These are phyloP conservation scores for Lichtheimia hyalospora DNA, from an alignment of 371 early-diverging fungal genomes.

Conservation along the genomic window DNA sequence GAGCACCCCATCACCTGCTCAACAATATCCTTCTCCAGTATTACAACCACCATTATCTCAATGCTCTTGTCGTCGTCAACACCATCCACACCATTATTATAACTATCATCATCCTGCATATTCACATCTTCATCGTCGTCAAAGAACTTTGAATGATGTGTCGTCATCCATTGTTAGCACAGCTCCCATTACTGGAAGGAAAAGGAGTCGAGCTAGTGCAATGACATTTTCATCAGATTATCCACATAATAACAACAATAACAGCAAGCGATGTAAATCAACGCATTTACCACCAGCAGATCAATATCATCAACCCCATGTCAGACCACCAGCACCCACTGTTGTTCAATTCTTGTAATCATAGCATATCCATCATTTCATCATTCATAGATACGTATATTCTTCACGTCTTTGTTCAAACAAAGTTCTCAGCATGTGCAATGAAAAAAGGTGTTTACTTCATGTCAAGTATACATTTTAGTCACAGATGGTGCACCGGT, in stretches of 20 bases:
- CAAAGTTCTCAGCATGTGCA: neutral
- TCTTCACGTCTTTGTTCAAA: no score
- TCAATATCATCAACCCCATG: neutral
- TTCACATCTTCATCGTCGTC: no score
- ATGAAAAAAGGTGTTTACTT: neutral
- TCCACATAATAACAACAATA: no score
- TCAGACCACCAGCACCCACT: neutral
- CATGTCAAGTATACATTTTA: no score
- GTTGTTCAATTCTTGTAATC: neutral
- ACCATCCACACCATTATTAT: no score
- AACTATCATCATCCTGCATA: neutral
- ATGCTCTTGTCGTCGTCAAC: no score
- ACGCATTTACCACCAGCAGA: neutral
- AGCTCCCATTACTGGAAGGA: no score
- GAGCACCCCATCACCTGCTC: constrained; percentile 4
- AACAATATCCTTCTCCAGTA: constrained; percentile 2
- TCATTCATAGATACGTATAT: no score
- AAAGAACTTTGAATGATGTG: no score
- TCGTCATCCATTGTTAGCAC: no score
- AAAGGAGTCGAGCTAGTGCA: neutral
- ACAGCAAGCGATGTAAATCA: constrained; percentile 1
- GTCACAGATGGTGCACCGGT: no score
- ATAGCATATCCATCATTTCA: no score
- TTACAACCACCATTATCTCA: neutral
- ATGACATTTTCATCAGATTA: neutral